Evolutionary conservation across 2,329 filamentous ascomycete genomes (phyloP).

Genomic region (Trichoderma aggressivum): DNA sequence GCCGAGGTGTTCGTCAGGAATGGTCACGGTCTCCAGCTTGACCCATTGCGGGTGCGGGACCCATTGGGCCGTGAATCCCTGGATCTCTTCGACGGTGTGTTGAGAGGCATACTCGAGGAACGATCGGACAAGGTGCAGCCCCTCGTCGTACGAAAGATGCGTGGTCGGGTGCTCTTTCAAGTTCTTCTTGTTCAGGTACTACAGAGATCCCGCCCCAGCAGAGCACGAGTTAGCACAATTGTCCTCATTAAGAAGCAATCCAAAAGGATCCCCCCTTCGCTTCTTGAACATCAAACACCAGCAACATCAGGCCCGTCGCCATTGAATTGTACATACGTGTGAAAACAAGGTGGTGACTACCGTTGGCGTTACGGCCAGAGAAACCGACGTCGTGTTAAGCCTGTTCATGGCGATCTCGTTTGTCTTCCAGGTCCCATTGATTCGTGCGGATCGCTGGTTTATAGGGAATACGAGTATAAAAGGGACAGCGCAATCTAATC

Average conservation of each 20-base stretch:
- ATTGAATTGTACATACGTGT: conserved; percentile 58
- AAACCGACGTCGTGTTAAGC: conserved; percentile 77
- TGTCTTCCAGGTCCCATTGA: neutral
- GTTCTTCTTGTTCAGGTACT: conserved; percentile 80
- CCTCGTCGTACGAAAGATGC: conserved; percentile 92
- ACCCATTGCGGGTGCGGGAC: conserved; percentile 89
- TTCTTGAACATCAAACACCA: neutral
- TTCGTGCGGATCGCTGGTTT: neutral
- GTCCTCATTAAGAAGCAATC: neutral
- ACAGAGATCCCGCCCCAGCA: neutral
- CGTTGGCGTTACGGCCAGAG: conserved; percentile 80
- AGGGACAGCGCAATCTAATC: neutral
- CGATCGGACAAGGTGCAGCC: conserved; percentile 77
- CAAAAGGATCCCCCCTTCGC: neutral
- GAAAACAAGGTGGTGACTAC: conserved; percentile 82
- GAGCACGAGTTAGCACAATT: neutral
- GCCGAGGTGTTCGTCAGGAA: conserved; percentile 61
- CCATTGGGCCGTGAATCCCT: conserved; percentile 87
- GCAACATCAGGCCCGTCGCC: neutral
- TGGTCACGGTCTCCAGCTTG: conserved; percentile 65
- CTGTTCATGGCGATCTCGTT: conserved; percentile 38
- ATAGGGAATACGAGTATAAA: neutral
- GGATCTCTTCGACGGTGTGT: conserved; percentile 88
- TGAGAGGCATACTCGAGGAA: conserved; percentile 84
- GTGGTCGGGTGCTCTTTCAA: conserved; percentile 77